These are phyloP conservation scores for Coniochaeta sp. DNA, from an alignment of 2,329 filamentous ascomycete species.

Conservation along the genomic window DNA sequence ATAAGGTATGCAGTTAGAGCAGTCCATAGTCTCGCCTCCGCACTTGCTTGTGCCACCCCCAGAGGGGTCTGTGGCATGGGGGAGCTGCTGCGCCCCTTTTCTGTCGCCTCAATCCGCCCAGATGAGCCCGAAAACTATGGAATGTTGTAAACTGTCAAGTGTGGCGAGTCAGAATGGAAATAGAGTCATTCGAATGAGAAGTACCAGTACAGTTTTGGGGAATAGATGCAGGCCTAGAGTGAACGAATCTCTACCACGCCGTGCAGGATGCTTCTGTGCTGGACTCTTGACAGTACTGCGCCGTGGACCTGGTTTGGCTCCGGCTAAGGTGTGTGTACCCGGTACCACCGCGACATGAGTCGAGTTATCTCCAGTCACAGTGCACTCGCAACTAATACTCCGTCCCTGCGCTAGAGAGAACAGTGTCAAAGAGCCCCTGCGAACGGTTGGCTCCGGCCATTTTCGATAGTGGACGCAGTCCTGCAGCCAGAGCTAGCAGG, in stretches of 20 bases:
- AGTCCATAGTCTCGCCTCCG: not conserved
- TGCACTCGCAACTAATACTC: not conserved
- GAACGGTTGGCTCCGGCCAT: not conserved
- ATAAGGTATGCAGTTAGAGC: no score
- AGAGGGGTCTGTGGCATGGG: not conserved
- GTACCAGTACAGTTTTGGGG: not conserved
- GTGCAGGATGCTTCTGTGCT: not conserved
- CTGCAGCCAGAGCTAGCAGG: not conserved
- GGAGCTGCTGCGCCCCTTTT: slow-evolving; percentile 1
- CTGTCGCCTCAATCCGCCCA: not conserved
- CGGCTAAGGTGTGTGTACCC: not conserved
- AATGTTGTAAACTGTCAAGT: not conserved
- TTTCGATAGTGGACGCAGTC: not conserved
- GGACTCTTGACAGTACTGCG: not conserved
- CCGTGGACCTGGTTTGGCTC: not conserved
- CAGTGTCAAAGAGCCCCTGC: not conserved
- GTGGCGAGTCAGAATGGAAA: not conserved
- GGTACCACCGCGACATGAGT: not conserved
- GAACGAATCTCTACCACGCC: not conserved
- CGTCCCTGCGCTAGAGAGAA: not conserved
- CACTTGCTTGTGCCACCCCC: not conserved
- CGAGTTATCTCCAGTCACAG: not conserved
- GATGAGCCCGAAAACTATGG: not conserved
- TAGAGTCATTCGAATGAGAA: not conserved
- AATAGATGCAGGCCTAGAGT: not conserved